These are phyloP conservation scores for Dioszegia hungarica DNA, from an alignment of 768 basidiomycete species.

Conservation along the genomic window DNA sequence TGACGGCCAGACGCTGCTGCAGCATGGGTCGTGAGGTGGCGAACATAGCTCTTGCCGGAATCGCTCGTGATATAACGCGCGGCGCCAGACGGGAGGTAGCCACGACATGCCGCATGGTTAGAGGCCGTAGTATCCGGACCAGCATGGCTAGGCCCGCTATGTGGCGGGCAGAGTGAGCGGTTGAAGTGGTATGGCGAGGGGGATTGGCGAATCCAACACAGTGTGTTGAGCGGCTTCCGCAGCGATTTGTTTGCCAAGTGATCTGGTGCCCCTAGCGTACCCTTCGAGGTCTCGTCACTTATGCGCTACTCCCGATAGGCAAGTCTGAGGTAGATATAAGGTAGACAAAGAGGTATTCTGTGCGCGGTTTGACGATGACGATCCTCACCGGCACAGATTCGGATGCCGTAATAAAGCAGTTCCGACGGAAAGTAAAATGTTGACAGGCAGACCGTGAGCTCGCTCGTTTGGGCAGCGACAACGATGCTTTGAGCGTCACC, in stretches of 20 bases:
- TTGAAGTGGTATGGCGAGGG: background rate
- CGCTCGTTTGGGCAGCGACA: too few relatives aligned
- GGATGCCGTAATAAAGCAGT: background rate
- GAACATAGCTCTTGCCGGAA: background rate
- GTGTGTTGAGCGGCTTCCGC: too few relatives aligned
- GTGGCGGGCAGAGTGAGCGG: background rate
- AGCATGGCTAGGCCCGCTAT: background rate
- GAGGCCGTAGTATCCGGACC: background rate
- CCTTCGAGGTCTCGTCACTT: too few relatives aligned
- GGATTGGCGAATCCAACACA: too few relatives aligned
- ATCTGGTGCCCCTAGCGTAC: too few relatives aligned
- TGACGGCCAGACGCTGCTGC: background rate
- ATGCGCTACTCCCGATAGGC: too few relatives aligned
- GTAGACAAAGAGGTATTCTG: too few relatives aligned
- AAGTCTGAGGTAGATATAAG: too few relatives aligned
- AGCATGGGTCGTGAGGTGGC: constrained; percentile 7
- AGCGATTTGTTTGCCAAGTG: too few relatives aligned
- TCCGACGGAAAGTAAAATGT: background rate
- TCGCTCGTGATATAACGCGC: background rate
- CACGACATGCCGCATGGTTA: background rate
- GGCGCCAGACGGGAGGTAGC: background rate
- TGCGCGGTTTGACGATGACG: background rate
- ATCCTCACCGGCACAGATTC: background rate
- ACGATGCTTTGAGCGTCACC: too few relatives aligned
- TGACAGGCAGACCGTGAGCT: too few relatives aligned